phyloP scores from a whole-genome alignment of 768 basidiomycete genomes.

The Termitomyces heimii region DNA sequence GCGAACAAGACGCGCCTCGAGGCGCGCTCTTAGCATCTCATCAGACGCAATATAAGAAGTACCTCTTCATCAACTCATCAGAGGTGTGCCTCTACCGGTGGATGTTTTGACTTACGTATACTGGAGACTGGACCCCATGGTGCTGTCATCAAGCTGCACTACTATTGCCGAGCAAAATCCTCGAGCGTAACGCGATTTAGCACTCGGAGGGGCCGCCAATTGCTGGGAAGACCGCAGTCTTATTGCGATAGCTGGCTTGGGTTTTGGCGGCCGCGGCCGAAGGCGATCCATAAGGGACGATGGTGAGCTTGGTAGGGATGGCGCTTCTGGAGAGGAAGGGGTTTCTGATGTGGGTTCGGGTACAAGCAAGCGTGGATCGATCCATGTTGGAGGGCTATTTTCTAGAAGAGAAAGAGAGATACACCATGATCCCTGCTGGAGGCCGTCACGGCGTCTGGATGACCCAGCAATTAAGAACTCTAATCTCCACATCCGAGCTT shows the following conservation, averaged over 20 bases:
- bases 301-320: not conserved
- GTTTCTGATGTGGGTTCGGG: constrained; percentile 15
- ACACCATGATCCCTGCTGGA: constrained; percentile 36
- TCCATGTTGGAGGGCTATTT: constrained; percentile 50
- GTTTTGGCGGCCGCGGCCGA: constrained; percentile 9
- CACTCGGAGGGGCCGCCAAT: constrained; percentile 20
- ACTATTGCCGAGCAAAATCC: constrained; percentile 22
- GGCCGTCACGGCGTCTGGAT: not conserved
- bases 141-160: constrained; percentile 33
- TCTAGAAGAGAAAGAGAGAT: constrained; percentile 47
- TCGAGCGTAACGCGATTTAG: not conserved
- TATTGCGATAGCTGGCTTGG: constrained; percentile 29
- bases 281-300: constrained; percentile 11
- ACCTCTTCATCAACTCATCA: constrained; percentile 22
- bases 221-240: constrained; percentile 29
- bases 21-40: constrained; percentile 34
- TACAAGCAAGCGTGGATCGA: constrained; percentile 49
- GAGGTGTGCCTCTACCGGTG: not conserved
- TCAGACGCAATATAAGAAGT: constrained; percentile 42
- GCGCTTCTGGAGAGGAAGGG: not conserved
- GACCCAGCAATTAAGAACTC: constrained; percentile 31
- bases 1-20: constrained; percentile 39
- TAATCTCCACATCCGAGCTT: constrained; percentile 58
- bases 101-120: constrained; percentile 36
- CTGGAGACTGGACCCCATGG: constrained; percentile 38